Percentiles rank a stretch among this genome's conserved stretches.
Conservation (phyloP, 2,329 filamentous ascomycete species). For the Metarhizium robertsii region DNA sequence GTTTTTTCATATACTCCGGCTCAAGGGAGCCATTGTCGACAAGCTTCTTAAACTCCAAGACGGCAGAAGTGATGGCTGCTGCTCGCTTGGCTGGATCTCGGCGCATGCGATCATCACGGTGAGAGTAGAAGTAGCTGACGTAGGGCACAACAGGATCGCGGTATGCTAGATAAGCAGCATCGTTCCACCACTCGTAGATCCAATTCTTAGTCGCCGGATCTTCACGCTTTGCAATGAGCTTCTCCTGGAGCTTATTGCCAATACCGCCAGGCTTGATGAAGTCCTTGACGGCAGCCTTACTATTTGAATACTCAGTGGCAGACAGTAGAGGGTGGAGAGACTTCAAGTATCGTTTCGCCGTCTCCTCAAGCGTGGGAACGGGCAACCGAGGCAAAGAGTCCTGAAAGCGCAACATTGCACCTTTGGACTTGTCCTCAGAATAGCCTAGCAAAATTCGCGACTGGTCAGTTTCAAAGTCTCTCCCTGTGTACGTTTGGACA, state of each 20-base stretch:
- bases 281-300: constrained; percentile 75
- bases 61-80: constrained; percentile 77
- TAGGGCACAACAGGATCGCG: constrained; percentile 95
- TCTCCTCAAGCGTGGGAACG: constrained; percentile 76
- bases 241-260: constrained; percentile 78
- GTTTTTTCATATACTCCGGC: constrained; percentile 97
- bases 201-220: constrained; percentile 83
- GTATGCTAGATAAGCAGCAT: constrained; percentile 84
- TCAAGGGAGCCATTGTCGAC: constrained; percentile 77
- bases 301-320: constrained; percentile 57
- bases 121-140: constrained; percentile 99
- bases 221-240: constrained; percentile 68
- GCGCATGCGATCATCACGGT: constrained; percentile 82
- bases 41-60: constrained; percentile 88
- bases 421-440: constrained; percentile 69
- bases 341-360: constrained; percentile 70
- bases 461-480: constrained; percentile 7
- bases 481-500: background rate
- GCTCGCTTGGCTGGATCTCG: constrained; percentile 87
- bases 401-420: constrained; percentile 74
- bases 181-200: constrained; percentile 98
- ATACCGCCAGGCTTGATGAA: constrained; percentile 82
- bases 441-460: constrained; percentile 49
- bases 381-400: constrained; percentile 74
- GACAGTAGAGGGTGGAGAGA: constrained; percentile 67